Conservation (phyloP, 1,139 yeast species). For the Pichia sp. region DNA sequence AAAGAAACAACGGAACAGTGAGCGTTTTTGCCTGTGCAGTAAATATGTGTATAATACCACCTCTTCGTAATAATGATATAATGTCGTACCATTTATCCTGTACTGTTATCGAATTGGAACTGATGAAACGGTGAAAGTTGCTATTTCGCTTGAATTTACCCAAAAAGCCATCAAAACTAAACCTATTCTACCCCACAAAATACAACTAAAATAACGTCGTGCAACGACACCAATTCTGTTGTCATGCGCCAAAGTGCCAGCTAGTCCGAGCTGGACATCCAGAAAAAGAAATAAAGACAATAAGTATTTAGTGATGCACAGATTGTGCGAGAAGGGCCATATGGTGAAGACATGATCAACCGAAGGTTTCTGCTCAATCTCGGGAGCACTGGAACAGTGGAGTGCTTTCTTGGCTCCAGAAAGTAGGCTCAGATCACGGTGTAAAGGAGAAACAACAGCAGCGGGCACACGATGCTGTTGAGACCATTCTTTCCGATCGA, state of each 20-base stretch:
- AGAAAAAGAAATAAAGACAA: background rate
- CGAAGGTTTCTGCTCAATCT: too few relatives aligned
- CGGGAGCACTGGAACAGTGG: background rate
- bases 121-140: background rate
- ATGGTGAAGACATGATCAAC: background rate
- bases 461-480: constrained; percentile 19
- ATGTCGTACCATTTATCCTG: background rate
- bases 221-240: too few relatives aligned
- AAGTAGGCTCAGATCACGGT: background rate
- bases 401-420: background rate
- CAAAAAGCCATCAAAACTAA: too few relatives aligned
- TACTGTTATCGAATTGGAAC: background rate
- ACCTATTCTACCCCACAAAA: too few relatives aligned
- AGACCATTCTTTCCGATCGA: constrained; percentile 16
- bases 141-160: background rate
- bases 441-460: background rate
- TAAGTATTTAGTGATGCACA: background rate
- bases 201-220: too few relatives aligned
- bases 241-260: too few relatives aligned
- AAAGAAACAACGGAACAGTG: background rate
- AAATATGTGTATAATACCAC: background rate
- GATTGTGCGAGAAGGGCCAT: background rate
- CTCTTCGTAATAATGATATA: background rate
- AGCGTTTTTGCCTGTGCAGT: background rate
- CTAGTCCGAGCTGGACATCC: too few relatives aligned